Conservation (phyloP, 2,329 filamentous ascomycete genomes). For the Neocatenulostroma microsporum region DNA sequence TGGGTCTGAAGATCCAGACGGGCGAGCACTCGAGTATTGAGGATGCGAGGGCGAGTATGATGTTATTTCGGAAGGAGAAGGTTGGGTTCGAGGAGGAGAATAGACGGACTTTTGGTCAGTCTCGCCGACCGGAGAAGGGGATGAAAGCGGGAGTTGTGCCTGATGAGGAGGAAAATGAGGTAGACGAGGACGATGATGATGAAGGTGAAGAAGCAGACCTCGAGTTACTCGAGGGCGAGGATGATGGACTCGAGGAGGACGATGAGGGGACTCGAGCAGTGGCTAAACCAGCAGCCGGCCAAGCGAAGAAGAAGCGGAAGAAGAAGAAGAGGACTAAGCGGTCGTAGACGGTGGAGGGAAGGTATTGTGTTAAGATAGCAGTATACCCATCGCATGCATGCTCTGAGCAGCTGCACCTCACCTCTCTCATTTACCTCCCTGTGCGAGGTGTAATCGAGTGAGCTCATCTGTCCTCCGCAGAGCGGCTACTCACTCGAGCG, state of each 20-base stretch:
- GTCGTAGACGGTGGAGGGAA: constrained; percentile 11
- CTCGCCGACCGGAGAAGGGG: constrained; percentile 13
- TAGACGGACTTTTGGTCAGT: constrained; percentile 52
- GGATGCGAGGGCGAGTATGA: constrained; percentile 85
- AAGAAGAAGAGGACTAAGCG: constrained; percentile 30
- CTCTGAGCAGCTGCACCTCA: too few relatives aligned
- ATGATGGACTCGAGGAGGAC: constrained; percentile 18
- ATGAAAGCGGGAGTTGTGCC: constrained; percentile 11
- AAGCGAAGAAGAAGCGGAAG: constrained; percentile 24
- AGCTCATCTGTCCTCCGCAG: too few relatives aligned
- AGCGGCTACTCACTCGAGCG: too few relatives aligned
- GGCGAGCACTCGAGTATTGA: constrained; percentile 56
- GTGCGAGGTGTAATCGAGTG: too few relatives aligned
- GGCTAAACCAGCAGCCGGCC: constrained; percentile 13
- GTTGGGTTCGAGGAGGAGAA: constrained; percentile 76
- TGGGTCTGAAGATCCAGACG: constrained; percentile 53
- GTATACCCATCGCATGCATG: too few relatives aligned
- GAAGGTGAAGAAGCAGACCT: constrained; percentile 18
- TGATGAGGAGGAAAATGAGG: constrained; percentile 16
- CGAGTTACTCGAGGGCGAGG: constrained; percentile 23
- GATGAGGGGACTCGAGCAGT: constrained; percentile 13
- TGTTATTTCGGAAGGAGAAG: constrained; percentile 77
- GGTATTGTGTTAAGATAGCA: too few relatives aligned
- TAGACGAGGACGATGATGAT: constrained; percentile 18
- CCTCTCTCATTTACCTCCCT: too few relatives aligned